Evolutionary conservation across 192 early-diverging fungal genomes (phyloP), one percentile per base, ranked within the genome.

Genomic region (Coemansia sp.): DNA sequence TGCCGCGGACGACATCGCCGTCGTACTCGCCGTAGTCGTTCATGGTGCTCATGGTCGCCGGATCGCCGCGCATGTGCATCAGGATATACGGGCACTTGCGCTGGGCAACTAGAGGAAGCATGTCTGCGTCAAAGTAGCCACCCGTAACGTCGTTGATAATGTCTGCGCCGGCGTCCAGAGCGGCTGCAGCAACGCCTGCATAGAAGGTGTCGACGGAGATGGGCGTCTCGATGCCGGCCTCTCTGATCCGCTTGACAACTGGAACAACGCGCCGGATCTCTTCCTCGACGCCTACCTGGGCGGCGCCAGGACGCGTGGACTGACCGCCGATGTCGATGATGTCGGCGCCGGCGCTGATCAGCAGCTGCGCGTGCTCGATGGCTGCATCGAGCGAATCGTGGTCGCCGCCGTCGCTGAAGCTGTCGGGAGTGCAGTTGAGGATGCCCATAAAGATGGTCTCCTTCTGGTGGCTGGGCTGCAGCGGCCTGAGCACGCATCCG

Each of bases 31-130:
- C 85, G 64, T 96, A 93, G 60, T 89, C 81, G 62, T 86, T 89
- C 55, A 85, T 75, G 24, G 65, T 69, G 30, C 67, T 72, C 97
- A 99, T 99, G 13, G 93, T 95, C 64, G 87, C 83, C 6, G 95
- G 86, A 58, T 85, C 84, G 23, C 97, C 97, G n/a, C 95, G 89
- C 95, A 96, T 98, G 68, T 99, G 97, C 95, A 98, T 98, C 71
- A 98, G 69, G 63, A 93, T 90, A 9, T 93, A 85, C 18, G 97
- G 95, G 10, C 90, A 89, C 51, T 88, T 83, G 61, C 74, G 73
- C 60, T 89, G 81, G 6, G 93, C 93, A 72, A 92, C 87, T 20
- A 91, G 84, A 9, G 83, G 59, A 30, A 91, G 77, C 92, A 99
- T 98, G 4, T 76, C 67, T 0, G 87, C 73, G 59, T 99, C 95